These are phyloP conservation scores for Samsoniella hepiali DNA, from an alignment of 2,329 filamentous ascomycete genomes.

Conservation along the genomic window DNA sequence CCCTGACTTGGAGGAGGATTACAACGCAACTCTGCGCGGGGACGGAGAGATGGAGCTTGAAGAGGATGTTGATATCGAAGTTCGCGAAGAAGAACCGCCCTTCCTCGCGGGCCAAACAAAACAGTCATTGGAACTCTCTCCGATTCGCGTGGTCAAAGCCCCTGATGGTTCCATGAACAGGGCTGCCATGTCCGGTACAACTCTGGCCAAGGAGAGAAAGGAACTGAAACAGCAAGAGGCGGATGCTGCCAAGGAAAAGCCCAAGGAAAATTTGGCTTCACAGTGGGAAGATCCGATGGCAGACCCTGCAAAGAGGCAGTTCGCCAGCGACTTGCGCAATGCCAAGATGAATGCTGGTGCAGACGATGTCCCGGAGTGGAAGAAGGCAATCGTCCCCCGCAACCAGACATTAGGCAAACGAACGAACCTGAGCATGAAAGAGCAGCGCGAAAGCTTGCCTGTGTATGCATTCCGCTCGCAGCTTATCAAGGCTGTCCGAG, in stretches of 20 bases:
- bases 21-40: constrained; percentile 80
- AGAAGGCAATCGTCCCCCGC: constrained; percentile 74
- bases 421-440: constrained; percentile 88
- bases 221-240: constrained; percentile 86
- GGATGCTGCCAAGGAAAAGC: constrained; percentile 70
- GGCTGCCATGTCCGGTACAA: constrained; percentile 89
- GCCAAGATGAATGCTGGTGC: constrained; percentile 58
- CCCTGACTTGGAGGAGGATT: constrained; percentile 91
- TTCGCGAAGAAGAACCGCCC: constrained; percentile 91
- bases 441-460: constrained; percentile 85
- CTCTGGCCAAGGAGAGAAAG: constrained; percentile 82
- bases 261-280: constrained; percentile 77
- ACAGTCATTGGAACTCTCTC: constrained; percentile 89
- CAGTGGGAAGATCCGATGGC: constrained; percentile 99
- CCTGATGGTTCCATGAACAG: constrained; percentile 97
- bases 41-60: constrained; percentile 89
- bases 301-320: constrained; percentile 76
- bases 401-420: constrained; percentile 80
- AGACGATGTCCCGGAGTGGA: constrained; percentile 87
- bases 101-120: constrained; percentile 96
- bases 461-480: constrained; percentile 86
- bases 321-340: constrained; percentile 80
- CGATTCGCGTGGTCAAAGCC: constrained; percentile 94
- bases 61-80: constrained; percentile 95
- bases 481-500: constrained; percentile 78